Base-by-base conservation (phyloP, 2,329 filamentous ascomycete genomes). In the Fonsecaea erecta region DNA sequence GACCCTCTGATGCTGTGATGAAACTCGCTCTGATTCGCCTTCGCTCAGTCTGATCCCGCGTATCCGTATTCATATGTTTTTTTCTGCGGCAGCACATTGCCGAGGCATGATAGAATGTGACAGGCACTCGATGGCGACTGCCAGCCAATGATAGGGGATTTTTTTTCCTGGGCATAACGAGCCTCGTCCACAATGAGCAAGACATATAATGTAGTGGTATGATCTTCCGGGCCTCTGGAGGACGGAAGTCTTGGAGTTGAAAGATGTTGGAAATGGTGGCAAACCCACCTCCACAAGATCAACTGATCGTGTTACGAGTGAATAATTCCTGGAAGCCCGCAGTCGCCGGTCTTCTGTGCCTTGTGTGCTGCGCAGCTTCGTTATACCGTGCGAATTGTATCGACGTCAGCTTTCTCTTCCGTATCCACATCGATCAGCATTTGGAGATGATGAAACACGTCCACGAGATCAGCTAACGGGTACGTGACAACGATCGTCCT, bases 141-240 rank as follows among this genome's bases (percentile, higher is more conserved):
- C 34, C 55, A 21, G 28, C 55, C 37, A 58, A 58, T 58, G 16
- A 34, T n/a, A n/a, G n/a, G n/a, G n/a, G n/a, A n/a, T n/a, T n/a
- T n/a, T n/a, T n/a, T n/a, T n/a, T n/a, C n/a, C n/a, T n/a, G n/a
- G n/a, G n/a, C n/a, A n/a, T n/a, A n/a, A 28, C 18, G 26, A 35
- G 55, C 55, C 55, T 58, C 30, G 40, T 43, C 26, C 40, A 51
- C 18, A 7, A 48, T 1, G 18, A 30, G 18, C 55, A 58, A 58
- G 55, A 46, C 16, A 7, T 48, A 9, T 26, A n/a, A 32, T 48
- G 40, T 16, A 16, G n/a, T 58, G 37, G 40, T 21, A 34, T 58
- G 55, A 58, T 16, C 5, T 21, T 58, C 48, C 40, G 8, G 26
- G 21, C 4, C 4, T 18, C 16, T 14, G n/a, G 34, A 48, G 12